These are phyloP conservation scores for Cryptococcus maquisensis DNA, from an alignment of 1,284 basidiomycete genomes.

Conservation along the genomic window DNA sequence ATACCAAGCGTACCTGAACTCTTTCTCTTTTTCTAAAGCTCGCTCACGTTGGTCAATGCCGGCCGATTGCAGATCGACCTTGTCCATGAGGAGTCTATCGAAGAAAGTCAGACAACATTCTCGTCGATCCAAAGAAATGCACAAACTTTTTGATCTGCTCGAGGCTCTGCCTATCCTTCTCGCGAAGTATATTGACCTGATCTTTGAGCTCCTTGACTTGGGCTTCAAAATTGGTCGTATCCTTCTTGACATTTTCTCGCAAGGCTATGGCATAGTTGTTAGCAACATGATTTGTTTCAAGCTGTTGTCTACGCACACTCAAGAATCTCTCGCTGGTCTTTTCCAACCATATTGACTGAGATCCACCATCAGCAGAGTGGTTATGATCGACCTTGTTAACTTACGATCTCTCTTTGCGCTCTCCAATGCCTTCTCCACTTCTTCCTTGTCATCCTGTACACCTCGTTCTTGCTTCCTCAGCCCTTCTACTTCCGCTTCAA, in stretches of 20 bases:
- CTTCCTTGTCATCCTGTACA: conserved; percentile 58
- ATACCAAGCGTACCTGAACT: conserved; percentile 32
- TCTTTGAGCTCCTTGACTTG: conserved; percentile 63
- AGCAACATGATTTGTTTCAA: background rate
- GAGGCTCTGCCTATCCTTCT: conserved; percentile 85
- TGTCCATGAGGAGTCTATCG: conserved; percentile 69
- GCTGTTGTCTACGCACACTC: conserved; percentile 10
- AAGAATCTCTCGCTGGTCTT: conserved; percentile 50
- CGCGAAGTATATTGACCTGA: conserved; percentile 66
- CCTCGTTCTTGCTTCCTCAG: conserved; percentile 57
- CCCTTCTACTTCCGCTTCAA: conserved; percentile 67
- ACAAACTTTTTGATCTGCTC: conserved; percentile 71
- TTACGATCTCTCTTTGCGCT: conserved; percentile 80
- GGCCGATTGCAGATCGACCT: conserved; percentile 82
- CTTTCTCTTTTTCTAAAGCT: conserved; percentile 62
- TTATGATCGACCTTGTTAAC: conserved; percentile 33
- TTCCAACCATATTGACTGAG: conserved; percentile 47
- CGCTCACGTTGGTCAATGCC: conserved; percentile 77
- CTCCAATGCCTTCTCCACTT: conserved; percentile 65
- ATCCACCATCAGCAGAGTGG: background rate
- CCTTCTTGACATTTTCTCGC: conserved; percentile 81
- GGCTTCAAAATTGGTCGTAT: conserved; percentile 69
- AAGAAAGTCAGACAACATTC: background rate
- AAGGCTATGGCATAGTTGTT: conserved; percentile 58
- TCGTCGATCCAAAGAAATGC: background rate